Evolutionary conservation across 2,329 filamentous ascomycete genomes (phyloP).

Genomic region (Dactylellina leptospora): DNA sequence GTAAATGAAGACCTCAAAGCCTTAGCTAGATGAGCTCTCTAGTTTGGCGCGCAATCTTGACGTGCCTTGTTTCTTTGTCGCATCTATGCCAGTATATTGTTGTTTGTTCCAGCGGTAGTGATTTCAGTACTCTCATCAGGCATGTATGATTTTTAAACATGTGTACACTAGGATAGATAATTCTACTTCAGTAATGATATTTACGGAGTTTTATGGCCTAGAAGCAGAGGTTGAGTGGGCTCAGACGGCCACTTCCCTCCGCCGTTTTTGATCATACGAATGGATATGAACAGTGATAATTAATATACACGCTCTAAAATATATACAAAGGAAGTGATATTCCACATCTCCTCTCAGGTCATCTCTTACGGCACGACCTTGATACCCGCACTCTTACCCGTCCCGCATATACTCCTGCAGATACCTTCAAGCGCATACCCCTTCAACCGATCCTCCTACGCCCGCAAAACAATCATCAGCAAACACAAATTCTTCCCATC

Average conservation of each 20-base stretch:
- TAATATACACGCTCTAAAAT: constrained; percentile 2
- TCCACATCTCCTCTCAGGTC: too few relatives aligned
- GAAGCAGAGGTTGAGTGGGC: too few relatives aligned
- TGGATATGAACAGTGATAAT: too few relatives aligned
- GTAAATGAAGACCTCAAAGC: constrained; percentile 47
- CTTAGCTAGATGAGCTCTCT: constrained; percentile 17
- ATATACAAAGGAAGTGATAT: constrained; percentile 1
- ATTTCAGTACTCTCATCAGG: neutral
- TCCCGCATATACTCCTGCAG: constrained; percentile 77
- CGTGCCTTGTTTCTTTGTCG: too few relatives aligned
- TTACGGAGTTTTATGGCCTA: too few relatives aligned
- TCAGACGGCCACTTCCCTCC: too few relatives aligned
- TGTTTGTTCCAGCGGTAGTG: neutral
- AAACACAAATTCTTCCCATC: neutral
- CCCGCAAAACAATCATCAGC: neutral
- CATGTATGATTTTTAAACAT: neutral
- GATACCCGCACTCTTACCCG: constrained; percentile 79
- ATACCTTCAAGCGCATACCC: constrained; percentile 75
- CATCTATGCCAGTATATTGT: too few relatives aligned
- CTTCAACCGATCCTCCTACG: constrained; percentile 74
- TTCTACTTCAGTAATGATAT: neutral
- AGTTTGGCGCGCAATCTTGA: neutral
- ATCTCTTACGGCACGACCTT: constrained; percentile 69
- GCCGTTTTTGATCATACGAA: too few relatives aligned
- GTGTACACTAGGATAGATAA: neutral